These are phyloP conservation scores for Fraxinus velutina DNA, from an alignment of 305 asterid species.

Conservation along the genomic window DNA sequence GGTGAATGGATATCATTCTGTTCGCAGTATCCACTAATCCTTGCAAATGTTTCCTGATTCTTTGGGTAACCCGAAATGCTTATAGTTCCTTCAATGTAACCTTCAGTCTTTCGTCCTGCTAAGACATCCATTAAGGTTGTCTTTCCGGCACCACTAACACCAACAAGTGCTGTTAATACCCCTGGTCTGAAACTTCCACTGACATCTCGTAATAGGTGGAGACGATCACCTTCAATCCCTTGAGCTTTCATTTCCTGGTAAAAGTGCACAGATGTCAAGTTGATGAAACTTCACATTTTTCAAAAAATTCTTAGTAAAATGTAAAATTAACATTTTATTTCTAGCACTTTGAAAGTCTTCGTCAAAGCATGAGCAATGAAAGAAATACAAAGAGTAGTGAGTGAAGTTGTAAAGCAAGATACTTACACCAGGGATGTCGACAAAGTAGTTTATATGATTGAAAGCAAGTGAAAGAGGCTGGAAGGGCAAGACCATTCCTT, in stretches of 20 bases:
- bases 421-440: slow-evolving; percentile 47
- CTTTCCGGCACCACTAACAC: slow-evolving; percentile 19
- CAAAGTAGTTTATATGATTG: slow-evolving; percentile 34
- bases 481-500: slow-evolving; percentile 36
- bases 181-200: slow-evolving; percentile 44
- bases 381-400: not conserved
- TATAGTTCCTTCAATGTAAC: slow-evolving; percentile 34
- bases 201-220: slow-evolving; percentile 35
- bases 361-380: not conserved
- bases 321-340: not conserved
- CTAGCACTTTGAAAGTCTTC: not conserved
- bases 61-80: slow-evolving; percentile 41
- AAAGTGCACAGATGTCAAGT: not conserved
- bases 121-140: slow-evolving; percentile 47
- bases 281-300: not conserved
- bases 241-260: slow-evolving; percentile 41
- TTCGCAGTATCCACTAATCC: slow-evolving; percentile 44
- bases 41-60: slow-evolving; percentile 37
- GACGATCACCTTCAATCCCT: slow-evolving; percentile 32
- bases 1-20: slow-evolving; percentile 45
- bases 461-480: slow-evolving; percentile 36
- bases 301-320: not conserved
- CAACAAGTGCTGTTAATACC: slow-evolving; percentile 41
- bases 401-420: not conserved
- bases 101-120: slow-evolving; percentile 43